Evolutionary conservation across 2,329 filamentous ascomycete genomes (phyloP).

Genomic region (Microdochium bolleyi): DNA sequence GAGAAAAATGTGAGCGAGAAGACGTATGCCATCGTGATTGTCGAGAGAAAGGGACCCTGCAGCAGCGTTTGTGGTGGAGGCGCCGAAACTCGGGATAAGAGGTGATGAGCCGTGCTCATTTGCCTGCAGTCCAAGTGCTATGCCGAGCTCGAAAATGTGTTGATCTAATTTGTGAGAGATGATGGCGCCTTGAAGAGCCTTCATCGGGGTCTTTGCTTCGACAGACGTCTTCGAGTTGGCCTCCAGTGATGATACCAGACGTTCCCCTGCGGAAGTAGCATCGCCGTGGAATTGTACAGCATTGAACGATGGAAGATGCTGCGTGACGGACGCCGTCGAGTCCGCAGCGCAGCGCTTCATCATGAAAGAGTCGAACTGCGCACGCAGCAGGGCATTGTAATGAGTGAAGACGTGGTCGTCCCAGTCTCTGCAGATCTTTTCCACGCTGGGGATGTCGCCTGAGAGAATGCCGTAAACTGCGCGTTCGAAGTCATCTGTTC

Average conservation of each 20-base stretch:
- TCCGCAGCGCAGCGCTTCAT: slow-evolving; percentile 45
- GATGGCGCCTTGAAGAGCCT: slow-evolving; percentile 69
- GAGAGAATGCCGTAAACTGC: slow-evolving; percentile 88
- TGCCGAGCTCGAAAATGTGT: slow-evolving; percentile 52
- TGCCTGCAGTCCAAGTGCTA: slow-evolving; percentile 38
- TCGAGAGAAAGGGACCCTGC: slow-evolving; percentile 44
- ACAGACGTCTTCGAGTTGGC: slow-evolving; percentile 43
- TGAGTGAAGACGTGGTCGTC: slow-evolving; percentile 82
- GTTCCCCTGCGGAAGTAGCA: slow-evolving; percentile 39
- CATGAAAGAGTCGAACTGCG: slow-evolving; percentile 70
- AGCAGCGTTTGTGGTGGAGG: slow-evolving; percentile 24
- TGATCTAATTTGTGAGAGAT: slow-evolving; percentile 54
- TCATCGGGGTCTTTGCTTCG: slow-evolving; percentile 59
- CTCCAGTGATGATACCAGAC: slow-evolving; percentile 55
- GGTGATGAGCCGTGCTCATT: slow-evolving; percentile 33
- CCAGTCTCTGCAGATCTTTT: slow-evolving; percentile 69
- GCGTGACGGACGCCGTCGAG: slow-evolving; percentile 42
- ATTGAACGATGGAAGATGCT: slow-evolving; percentile 57
- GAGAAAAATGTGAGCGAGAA: slow-evolving; percentile 58
- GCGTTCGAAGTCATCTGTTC: slow-evolving; percentile 69
- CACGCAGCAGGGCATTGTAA: slow-evolving; percentile 77
- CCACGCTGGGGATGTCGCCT: slow-evolving; percentile 72
- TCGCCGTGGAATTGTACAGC: slow-evolving; percentile 55
- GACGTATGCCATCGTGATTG: slow-evolving; percentile 57
- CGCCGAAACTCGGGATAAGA: slow-evolving; percentile 29